A percentile compares a stretch with the other conserved stretches of the same genome.
Conservation (phyloP, 208 protist genomes). For the Phytomonas serpens region DNA sequence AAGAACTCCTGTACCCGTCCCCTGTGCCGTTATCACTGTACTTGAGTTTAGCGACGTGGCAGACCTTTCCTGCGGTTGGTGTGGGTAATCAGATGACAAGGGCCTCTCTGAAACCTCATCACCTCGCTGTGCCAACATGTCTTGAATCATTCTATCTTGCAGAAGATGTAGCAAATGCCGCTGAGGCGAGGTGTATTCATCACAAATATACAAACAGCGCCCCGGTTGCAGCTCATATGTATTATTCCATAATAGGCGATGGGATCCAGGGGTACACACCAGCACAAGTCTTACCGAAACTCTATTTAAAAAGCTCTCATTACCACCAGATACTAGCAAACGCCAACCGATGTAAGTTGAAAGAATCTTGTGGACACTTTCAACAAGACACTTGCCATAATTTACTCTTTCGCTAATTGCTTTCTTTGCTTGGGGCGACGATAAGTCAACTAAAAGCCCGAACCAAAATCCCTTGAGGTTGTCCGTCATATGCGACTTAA, state of each 20-base stretch:
- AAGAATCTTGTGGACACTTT: neutral
- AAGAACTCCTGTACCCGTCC: neutral
- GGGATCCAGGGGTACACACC: neutral
- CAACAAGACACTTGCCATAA: neutral
- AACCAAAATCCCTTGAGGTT: conserved; percentile 1
- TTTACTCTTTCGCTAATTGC: neutral
- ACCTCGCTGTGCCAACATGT: neutral
- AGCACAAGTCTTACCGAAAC: neutral
- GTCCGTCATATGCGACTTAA: neutral
- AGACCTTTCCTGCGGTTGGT: neutral
- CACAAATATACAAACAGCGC: neutral
- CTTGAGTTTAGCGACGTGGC: neutral
- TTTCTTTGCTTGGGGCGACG: neutral
- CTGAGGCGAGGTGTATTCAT: neutral
- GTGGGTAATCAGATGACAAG: neutral
- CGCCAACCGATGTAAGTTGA: neutral
- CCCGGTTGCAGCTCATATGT: neutral
- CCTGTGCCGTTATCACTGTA: neutral
- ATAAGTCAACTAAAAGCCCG: neutral
- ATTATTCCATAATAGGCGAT: neutral
- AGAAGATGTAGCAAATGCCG: neutral
- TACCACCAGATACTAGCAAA: neutral
- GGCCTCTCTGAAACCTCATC: neutral
- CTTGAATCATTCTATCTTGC: neutral
- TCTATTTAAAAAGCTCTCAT: neutral